Evolutionary conservation across 176 grass and related monocot genomes (phyloP).

Genomic region (Puccinellia tenuiflora): DNA sequence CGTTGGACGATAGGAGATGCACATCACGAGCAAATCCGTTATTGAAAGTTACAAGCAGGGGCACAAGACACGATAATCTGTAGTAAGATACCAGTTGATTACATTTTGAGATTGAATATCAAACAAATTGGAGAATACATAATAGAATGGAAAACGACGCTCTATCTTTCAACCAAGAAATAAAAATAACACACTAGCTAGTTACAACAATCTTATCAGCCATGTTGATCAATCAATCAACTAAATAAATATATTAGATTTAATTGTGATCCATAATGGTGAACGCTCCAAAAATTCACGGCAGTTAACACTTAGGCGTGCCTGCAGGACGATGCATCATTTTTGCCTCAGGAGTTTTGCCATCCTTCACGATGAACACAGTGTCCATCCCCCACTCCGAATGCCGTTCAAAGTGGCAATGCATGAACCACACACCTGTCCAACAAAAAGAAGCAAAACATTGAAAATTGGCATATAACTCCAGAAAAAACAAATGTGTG

Average conservation of each 20-base stretch:
- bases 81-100: not conserved
- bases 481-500: not conserved
- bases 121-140: not conserved
- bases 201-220: not conserved
- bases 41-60: too few relatives aligned
- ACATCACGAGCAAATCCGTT: too few relatives aligned
- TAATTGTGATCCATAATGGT: not conserved
- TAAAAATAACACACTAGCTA: not conserved
- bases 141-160: not conserved
- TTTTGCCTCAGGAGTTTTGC: not conserved
- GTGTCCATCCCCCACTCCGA: conserved; percentile 63
- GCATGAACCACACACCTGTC: conserved; percentile 63
- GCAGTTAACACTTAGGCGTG: conserved; percentile 44
- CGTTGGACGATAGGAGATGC: too few relatives aligned
- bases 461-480: not conserved
- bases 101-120: not conserved
- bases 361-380: conserved; percentile 66
- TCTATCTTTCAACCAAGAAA: not conserved
- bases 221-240: not conserved
- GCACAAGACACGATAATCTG: not conserved
- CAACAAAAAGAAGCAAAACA: not conserved
- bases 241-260: not conserved
- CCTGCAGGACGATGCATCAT: conserved; percentile 36
- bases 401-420: conserved; percentile 70
- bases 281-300: not conserved